Evolutionary conservation across 805 yeast species (phyloP).

Genomic region (Middelhovenomyces tepae): DNA sequence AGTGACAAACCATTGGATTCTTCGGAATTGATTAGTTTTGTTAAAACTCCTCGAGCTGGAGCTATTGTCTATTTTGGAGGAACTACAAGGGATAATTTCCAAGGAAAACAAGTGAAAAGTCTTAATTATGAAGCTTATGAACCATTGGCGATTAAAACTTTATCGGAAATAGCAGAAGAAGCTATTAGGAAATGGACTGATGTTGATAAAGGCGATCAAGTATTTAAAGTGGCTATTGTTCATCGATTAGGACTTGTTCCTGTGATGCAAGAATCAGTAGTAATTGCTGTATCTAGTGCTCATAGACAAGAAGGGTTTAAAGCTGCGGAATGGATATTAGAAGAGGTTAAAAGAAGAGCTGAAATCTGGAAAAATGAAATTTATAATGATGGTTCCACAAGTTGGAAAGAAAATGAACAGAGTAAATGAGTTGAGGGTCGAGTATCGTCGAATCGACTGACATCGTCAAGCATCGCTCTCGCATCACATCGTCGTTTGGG

Average conservation of each 20-base stretch:
- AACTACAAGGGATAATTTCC: slow-evolving; percentile 39
- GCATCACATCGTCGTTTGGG: too few species aligned
- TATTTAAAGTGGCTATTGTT: slow-evolving; percentile 33
- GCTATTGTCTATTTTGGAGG: slow-evolving; percentile 45
- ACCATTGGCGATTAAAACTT: slow-evolving; percentile 33
- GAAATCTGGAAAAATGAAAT: slow-evolving; percentile 47
- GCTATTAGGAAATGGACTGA: slow-evolving; percentile 25
- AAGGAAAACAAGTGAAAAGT: slow-evolving; percentile 32
- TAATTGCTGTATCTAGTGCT: slow-evolving; percentile 36
- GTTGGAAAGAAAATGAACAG: slow-evolving; percentile 43
- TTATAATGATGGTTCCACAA: slow-evolving; percentile 32
- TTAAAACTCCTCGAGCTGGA: slow-evolving; percentile 37
- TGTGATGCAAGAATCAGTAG: slow-evolving; percentile 37
- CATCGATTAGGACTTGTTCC: slow-evolving; percentile 44
- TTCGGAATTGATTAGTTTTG: slow-evolving; percentile 28
- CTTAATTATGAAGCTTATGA: slow-evolving; percentile 41
- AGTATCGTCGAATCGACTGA: too few species aligned
- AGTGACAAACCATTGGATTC: slow-evolving; percentile 17
- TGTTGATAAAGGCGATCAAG: slow-evolving; percentile 14
- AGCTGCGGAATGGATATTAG: slow-evolving; percentile 37
- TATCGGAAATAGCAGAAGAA: slow-evolving; percentile 28
- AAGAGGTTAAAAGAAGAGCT: slow-evolving; percentile 34
- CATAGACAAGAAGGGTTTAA: slow-evolving; percentile 43
- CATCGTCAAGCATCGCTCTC: too few species aligned
- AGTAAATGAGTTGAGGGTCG: too few species aligned